Percentiles rank a stretch among this genome's conserved stretches.
Conservation (phyloP, 331 rosid species). For the Saraca asoca region DNA sequence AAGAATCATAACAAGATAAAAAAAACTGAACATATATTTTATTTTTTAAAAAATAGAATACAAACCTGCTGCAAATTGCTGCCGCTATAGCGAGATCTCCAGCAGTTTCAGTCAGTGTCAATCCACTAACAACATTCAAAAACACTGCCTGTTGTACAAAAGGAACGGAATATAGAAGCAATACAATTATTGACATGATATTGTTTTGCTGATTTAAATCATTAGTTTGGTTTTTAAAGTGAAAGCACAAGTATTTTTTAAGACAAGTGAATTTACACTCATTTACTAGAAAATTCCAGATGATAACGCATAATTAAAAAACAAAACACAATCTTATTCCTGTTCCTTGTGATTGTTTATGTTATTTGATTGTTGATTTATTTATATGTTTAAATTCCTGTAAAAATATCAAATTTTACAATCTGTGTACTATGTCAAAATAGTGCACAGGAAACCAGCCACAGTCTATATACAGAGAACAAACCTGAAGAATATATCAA, state of each 20-base stretch:
- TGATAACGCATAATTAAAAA: constrained; percentile 6
- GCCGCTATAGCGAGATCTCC: constrained; percentile 98
- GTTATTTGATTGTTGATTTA: constrained; percentile 12
- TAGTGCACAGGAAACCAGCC: constrained; percentile 28
- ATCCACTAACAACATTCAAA: constrained; percentile 82
- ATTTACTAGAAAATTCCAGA: constrained; percentile 7
- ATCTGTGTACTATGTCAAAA: neutral
- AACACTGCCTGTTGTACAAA: constrained; percentile 57
- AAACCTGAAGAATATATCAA: constrained; percentile 23
- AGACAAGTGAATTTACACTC: constrained; percentile 6
- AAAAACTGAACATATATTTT: neutral
- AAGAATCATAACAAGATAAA: constrained; percentile 23
- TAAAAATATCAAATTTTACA: constrained; percentile 16
- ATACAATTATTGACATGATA: constrained; percentile 13
- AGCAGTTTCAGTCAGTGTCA: constrained; percentile 71
- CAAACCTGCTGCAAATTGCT: constrained; percentile 97
- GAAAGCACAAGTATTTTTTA: constrained; percentile 7
- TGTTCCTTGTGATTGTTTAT: neutral
- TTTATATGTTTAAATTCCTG: neutral
- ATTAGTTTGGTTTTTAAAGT: neutral
- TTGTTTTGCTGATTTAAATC: constrained; percentile 11
- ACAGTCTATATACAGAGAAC: constrained; percentile 16
- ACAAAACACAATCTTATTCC: neutral
- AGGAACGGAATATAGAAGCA: constrained; percentile 18
- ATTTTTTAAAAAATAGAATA: constrained; percentile 28